A percentile compares a stretch with the other conserved stretches of the same genome.
Conservation (phyloP, 768 basidiomycete genomes). For the Cystobasidium tubakii region DNA sequence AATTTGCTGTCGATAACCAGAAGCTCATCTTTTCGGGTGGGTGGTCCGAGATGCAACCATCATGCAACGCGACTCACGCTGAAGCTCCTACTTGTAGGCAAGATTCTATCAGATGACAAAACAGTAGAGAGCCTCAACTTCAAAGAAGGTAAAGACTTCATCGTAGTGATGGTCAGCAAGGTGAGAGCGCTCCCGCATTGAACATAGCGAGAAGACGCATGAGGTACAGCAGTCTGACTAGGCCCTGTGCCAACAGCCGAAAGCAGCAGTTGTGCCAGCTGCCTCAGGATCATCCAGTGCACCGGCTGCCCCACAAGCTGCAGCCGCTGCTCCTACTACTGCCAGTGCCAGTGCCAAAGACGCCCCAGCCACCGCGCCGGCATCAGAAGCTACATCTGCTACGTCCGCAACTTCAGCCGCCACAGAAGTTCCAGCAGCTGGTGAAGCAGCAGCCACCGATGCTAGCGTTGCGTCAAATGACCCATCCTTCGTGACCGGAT, state of each 20-base stretch:
- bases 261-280: conserved; percentile 45
- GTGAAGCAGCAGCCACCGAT: conserved; percentile 39
- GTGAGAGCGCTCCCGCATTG: conserved; percentile 52
- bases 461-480: conserved; percentile 47
- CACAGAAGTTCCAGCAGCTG: conserved; percentile 36
- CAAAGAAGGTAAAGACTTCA: conserved; percentile 90
- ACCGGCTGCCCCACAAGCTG: conserved; percentile 50
- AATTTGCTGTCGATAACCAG: conserved; percentile 66
- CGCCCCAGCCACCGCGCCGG: conserved; percentile 47
- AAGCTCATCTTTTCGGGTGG: conserved; percentile 93
- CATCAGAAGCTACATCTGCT: conserved; percentile 46
- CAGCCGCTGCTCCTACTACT: conserved; percentile 47
- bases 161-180: conserved; percentile 98
- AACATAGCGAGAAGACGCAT: no score
- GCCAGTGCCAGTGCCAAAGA: conserved; percentile 48
- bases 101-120: conserved; percentile 82
- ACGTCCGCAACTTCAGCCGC: conserved; percentile 47
- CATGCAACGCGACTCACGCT: neutral
- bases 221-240: neutral
- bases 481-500: conserved; percentile 68
- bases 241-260: conserved; percentile 50
- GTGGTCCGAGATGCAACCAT: conserved; percentile 19
- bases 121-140: conserved; percentile 79
- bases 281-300: conserved; percentile 30
- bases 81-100: conserved; percentile 57